Conservation (phyloP, 2,329 filamentous ascomycete species). For the Neofusicoccum umdonicola region DNA sequence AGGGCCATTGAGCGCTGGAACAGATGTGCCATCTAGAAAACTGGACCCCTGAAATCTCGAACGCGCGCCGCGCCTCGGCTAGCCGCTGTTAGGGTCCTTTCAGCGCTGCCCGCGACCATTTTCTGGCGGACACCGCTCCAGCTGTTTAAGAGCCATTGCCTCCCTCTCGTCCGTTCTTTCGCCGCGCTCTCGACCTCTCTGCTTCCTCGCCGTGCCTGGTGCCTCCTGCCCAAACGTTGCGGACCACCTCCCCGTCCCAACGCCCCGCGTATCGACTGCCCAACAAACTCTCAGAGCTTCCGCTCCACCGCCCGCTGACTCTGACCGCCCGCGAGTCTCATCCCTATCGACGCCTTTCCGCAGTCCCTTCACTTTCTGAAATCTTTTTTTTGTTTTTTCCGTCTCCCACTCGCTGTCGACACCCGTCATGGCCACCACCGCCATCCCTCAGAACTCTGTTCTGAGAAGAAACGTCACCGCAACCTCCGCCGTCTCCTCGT, state of each 20-base stretch:
- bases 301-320: constrained; percentile 3
- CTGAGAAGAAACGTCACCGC: constrained; percentile 48
- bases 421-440: constrained; percentile 46
- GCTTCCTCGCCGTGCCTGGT: not conserved
- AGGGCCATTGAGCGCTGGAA: not conserved
- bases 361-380: not conserved
- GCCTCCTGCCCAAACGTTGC: constrained; percentile 6
- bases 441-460: constrained; percentile 49
- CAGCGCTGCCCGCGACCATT: not conserved
- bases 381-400: not conserved
- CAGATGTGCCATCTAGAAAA: constrained; percentile 14
- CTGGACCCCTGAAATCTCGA: constrained; percentile 14
- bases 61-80: constrained; percentile 14
- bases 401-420: not conserved
- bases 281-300: constrained; percentile 16
- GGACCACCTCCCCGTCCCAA: constrained; percentile 8
- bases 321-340: not conserved
- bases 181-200: not conserved
- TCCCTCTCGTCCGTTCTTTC: not conserved
- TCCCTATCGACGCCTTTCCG: not conserved
- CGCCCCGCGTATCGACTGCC: constrained; percentile 2
- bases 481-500: constrained; percentile 53
- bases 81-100: not conserved
- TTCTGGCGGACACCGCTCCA: not conserved
- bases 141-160: constrained; percentile 7